Evolutionary conservation across 305 asterid species (phyloP).

Genomic region (Fraxinus sp.): DNA sequence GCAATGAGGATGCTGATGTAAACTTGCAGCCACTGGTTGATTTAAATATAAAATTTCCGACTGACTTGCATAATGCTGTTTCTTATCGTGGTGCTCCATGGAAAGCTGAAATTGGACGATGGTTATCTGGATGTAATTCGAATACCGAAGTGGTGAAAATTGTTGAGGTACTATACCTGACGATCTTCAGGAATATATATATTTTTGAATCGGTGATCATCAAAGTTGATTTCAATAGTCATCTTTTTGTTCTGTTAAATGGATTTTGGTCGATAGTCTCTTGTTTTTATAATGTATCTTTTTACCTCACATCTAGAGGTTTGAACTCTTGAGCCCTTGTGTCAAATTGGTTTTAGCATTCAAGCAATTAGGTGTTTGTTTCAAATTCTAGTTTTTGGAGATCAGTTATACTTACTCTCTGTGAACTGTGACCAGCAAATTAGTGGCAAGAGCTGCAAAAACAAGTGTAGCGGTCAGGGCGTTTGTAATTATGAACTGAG

Average conservation of each 20-base stretch:
- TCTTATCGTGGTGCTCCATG: slow-evolving; percentile 80
- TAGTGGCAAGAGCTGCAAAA: slow-evolving; percentile 76
- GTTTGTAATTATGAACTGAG: slow-evolving; percentile 82
- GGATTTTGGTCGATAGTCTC: not conserved
- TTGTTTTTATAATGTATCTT: slow-evolving; percentile 4
- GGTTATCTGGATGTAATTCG: slow-evolving; percentile 80
- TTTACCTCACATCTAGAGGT: slow-evolving; percentile 4
- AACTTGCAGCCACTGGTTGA: slow-evolving; percentile 38
- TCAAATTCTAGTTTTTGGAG: slow-evolving; percentile 14
- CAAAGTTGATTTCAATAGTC: not conserved
- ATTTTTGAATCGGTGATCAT: not conserved
- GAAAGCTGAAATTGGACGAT: slow-evolving; percentile 82
- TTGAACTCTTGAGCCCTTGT: not conserved
- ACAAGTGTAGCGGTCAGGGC: slow-evolving; percentile 78
- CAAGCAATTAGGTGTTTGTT: slow-evolving; percentile 7
- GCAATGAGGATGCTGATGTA: slow-evolving; percentile 22
- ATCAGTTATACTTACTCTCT: slow-evolving; percentile 19
- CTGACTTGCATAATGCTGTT: slow-evolving; percentile 68
- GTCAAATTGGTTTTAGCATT: not conserved
- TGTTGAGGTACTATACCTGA: slow-evolving; percentile 55
- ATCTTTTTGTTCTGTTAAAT: not conserved
- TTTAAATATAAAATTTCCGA: slow-evolving; percentile 51
- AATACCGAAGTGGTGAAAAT: slow-evolving; percentile 42
- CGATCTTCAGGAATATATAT: not conserved
- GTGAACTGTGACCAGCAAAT: slow-evolving; percentile 56